phyloP scores from a whole-genome alignment of 306 rosid species.

The Alnus rubra region DNA sequence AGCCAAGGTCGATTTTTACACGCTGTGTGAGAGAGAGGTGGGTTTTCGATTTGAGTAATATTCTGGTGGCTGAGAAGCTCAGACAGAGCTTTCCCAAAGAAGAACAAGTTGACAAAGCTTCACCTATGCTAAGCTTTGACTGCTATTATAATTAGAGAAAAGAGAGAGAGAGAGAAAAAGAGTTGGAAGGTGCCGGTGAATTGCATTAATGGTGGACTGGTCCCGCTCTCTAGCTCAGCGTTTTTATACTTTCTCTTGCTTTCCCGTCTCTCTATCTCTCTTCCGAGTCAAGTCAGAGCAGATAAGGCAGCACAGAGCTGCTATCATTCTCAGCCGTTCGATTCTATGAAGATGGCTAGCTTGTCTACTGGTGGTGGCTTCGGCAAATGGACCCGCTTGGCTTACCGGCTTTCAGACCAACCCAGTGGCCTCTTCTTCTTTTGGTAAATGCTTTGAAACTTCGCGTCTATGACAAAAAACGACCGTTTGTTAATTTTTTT shows the following conservation, averaged over 20 bases:
- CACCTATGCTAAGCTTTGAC: slow-evolving; percentile 21
- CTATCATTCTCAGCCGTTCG: slow-evolving; percentile 23
- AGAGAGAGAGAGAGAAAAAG: not conserved
- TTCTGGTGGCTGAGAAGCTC: slow-evolving; percentile 20
- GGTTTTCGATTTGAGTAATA: slow-evolving; percentile 4
- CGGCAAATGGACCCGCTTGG: not conserved
- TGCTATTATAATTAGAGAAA: not conserved
- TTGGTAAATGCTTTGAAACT: no score
- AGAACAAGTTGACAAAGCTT: slow-evolving; percentile 29
- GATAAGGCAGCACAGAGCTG: slow-evolving; percentile 16
- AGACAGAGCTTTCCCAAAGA: slow-evolving; percentile 20
- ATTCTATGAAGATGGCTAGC: slow-evolving; percentile 30
- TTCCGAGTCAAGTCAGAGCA: slow-evolving; percentile 1
- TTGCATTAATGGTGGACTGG: slow-evolving; percentile 39
- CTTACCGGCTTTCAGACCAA: not conserved
- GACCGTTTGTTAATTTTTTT: no score
- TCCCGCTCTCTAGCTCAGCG: slow-evolving; percentile 27
- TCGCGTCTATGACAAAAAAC: no score
- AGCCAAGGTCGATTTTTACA: slow-evolving; percentile 1
- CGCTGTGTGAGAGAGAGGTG: slow-evolving; percentile 6
- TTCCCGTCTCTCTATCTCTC: not conserved
- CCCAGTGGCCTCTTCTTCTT: no score
- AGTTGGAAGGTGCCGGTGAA: slow-evolving; percentile 27
- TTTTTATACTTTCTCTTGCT: not conserved
- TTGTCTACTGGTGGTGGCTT: slow-evolving; percentile 1